These are phyloP conservation scores for Skeletonema costatum DNA, from an alignment of 108 stramenopile species.

Conservation along the genomic window DNA sequence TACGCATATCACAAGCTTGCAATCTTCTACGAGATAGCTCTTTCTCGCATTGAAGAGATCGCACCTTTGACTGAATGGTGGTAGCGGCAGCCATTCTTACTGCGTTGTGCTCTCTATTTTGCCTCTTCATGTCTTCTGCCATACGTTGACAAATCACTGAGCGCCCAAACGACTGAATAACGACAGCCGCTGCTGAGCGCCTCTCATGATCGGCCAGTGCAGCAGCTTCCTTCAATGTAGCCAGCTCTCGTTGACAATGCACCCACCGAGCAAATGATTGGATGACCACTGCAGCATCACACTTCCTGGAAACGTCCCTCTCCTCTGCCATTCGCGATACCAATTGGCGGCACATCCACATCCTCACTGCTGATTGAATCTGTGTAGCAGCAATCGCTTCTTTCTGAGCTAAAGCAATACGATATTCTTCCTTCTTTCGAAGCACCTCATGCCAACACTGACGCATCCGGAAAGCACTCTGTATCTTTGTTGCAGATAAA, in stretches of 20 bases:
- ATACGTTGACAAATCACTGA: no score
- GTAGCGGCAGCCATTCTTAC: neutral
- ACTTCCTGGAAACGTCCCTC: no score
- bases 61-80: neutral
- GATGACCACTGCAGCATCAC: no score
- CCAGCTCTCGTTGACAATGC: neutral
- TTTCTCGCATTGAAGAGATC: neutral
- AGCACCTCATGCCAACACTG: neutral
- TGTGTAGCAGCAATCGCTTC: neutral
- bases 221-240: neutral
- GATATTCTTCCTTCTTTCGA: neutral
- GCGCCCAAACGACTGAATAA: no score
- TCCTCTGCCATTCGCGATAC: no score
- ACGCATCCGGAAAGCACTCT: neutral
- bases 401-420: neutral
- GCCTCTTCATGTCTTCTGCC: neutral
- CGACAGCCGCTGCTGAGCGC: neutral
- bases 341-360: neutral
- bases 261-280: neutral
- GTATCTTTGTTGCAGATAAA: constrained; percentile 15
- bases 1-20: neutral
- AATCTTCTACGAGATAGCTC: neutral
- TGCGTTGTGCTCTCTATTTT: neutral
- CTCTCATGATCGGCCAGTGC: neutral
- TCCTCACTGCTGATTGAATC: constrained; percentile 10